phyloP scores from a whole-genome alignment of 1,139 yeast species.

The Kodamaea alishanica region DNA sequence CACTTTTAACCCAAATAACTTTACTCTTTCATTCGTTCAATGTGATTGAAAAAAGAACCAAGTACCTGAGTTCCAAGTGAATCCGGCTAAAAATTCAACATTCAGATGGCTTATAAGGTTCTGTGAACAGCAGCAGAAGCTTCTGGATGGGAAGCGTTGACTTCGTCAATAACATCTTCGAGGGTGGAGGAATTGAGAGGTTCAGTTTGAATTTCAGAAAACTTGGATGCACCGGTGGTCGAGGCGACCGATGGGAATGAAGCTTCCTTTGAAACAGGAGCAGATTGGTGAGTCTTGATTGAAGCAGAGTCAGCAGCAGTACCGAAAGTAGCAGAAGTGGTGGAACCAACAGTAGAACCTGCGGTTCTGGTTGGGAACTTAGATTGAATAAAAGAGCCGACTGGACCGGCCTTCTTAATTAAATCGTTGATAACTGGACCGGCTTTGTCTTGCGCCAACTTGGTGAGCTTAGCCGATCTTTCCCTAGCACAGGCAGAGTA shows the following conservation, averaged over 20 bases:
- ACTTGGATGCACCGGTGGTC: conserved; percentile 37
- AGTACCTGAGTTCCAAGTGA: no score
- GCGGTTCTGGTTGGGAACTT: conserved; percentile 70
- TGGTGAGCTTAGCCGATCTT: conserved; percentile 51
- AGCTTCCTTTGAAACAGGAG: no score
- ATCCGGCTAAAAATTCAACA: no score
- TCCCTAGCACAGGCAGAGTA: conserved; percentile 53
- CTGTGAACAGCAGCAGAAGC: conserved; percentile 5
- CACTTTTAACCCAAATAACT: background rate
- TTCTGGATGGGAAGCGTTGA: conserved; percentile 9
- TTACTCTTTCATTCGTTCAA: background rate
- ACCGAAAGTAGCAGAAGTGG: conserved; percentile 30
- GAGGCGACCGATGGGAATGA: conserved; percentile 17
- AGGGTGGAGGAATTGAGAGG: conserved; percentile 15
- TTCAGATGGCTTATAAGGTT: background rate
- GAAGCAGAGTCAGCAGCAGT: conserved; percentile 23
- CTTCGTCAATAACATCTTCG: conserved; percentile 13
- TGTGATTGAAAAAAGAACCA: background rate
- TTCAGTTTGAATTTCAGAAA: conserved; percentile 46
- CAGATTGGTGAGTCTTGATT: conserved; percentile 3
- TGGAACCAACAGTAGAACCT: conserved; percentile 60
- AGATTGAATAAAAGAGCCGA: conserved; percentile 53
- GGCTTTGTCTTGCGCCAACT: conserved; percentile 54
- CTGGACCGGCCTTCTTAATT: conserved; percentile 62
- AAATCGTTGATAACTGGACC: conserved; percentile 42